Base-by-base conservation (phyloP, 768 basidiomycete genomes). In the Lactarius sanguifluus region DNA sequence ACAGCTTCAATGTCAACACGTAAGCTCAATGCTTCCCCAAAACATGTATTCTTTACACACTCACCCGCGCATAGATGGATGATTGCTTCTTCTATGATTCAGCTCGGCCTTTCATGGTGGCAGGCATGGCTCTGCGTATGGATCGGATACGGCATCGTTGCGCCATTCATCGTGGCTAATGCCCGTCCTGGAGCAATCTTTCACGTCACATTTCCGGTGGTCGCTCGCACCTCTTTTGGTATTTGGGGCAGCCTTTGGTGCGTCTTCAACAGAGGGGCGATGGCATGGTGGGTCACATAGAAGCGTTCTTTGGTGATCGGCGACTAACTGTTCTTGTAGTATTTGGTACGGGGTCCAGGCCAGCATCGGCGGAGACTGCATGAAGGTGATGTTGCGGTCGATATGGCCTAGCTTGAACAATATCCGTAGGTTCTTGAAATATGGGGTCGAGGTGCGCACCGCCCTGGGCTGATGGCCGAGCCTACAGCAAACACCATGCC, bases 111-210 rank as follows among this genome's bases (percentile, higher is more conserved):
- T 36, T 87, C 87, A 0, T 92, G 89, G 90, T 92, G 89, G 90
- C 88, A 92, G 74, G 87, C 91, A 18, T 90, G 91, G 89, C 81
- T 93, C 61, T 91, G 87, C 66, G 88, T 89, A 15, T 90, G 86
- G 88, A 69, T 89, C 41, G 77, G 76, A 20, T 77, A 79, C 56
- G 70, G 71, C 20, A 59, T 75, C 3, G 72, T 73, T 25, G 86
- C 88, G 1, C 86, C 86, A 0, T 88, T 95, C 77, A 82, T 94
- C 66, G 86, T 87, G 30, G 74, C 90, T 69, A 94, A 92, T 72
- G 91, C 89, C 30, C 83, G 88, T 32, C 89, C 88, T 5, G 90
- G 91, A 57, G 91, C 90, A 2, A 79, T 89, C 15, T 88, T 87
- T 72, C 90, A 93, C 72, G 77, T 91, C 73, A 90, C 87, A 18